Conservation (phyloP, 352 stramenopile genomes). For the Nothophytophthora sp. region DNA sequence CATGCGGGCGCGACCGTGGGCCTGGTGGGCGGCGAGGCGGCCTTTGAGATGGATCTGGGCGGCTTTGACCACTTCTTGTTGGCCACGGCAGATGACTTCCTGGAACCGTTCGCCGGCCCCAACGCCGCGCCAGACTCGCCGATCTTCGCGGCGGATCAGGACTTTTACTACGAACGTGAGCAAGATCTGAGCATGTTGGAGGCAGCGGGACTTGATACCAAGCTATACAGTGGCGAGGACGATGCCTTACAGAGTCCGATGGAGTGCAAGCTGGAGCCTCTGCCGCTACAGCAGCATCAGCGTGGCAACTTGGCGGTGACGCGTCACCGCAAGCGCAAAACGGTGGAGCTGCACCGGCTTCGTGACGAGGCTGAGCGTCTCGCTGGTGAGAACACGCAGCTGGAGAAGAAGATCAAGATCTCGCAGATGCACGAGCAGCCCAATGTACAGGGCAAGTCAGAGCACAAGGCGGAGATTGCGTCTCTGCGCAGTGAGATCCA, state of each 20-base stretch:
- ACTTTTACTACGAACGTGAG: constrained; percentile 26
- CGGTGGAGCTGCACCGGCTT: constrained; percentile 28
- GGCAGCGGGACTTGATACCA: constrained; percentile 27
- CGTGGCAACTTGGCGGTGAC: constrained; percentile 6
- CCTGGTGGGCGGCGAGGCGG: constrained; percentile 10
- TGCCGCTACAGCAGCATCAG: constrained; percentile 9
- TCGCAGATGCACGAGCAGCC: constrained; percentile 23
- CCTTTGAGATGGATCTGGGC: constrained; percentile 55
- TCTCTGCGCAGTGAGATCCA: constrained; percentile 22
- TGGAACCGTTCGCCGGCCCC: constrained; percentile 42
- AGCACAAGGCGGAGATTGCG: constrained; percentile 13
- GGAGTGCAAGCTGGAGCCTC: constrained; percentile 35
- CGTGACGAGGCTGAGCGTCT: constrained; percentile 17
- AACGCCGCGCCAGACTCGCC: constrained; percentile 30
- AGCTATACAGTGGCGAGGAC: constrained; percentile 35
- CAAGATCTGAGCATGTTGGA: constrained; percentile 29
- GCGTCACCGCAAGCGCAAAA: constrained; percentile 67
- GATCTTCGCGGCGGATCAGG: constrained; percentile 20
- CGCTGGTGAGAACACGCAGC: constrained; percentile 13
- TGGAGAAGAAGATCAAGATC: constrained; percentile 40
- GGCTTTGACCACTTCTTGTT: constrained; percentile 67
- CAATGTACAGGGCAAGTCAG: constrained; percentile 2
- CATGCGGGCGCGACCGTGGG: constrained; percentile 4
- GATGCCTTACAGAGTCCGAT: constrained; percentile 38
- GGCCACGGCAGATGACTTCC: constrained; percentile 58